These are phyloP conservation scores for Scleromitrula shiraiana DNA, from an alignment of 2,329 filamentous ascomycete genomes.

Conservation along the genomic window DNA sequence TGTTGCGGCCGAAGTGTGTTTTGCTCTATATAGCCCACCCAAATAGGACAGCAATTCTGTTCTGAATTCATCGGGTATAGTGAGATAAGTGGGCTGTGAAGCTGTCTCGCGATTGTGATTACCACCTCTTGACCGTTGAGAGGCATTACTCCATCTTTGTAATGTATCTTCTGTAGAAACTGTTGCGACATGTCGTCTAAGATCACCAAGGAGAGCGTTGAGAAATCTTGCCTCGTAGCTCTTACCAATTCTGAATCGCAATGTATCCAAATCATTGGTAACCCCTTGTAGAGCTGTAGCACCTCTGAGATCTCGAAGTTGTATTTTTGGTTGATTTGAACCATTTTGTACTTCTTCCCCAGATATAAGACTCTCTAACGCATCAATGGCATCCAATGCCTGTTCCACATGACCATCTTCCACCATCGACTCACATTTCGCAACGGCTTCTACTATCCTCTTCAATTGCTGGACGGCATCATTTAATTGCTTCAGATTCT, in stretches of 20 bases:
- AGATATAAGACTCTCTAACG: slow-evolving; percentile 70
- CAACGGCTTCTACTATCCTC: slow-evolving; percentile 67
- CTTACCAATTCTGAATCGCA: slow-evolving; percentile 77
- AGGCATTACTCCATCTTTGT: slow-evolving; percentile 74
- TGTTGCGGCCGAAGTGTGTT: slow-evolving; percentile 74
- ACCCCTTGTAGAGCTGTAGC: slow-evolving; percentile 76
- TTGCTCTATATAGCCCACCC: slow-evolving; percentile 71
- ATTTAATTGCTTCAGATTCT: slow-evolving; percentile 77
- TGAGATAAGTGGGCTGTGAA: slow-evolving; percentile 64
- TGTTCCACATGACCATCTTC: slow-evolving; percentile 76
- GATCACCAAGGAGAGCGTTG: slow-evolving; percentile 66
- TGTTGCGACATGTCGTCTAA: slow-evolving; percentile 69
- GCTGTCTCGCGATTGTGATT: slow-evolving; percentile 56
- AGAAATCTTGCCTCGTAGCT: slow-evolving; percentile 79
- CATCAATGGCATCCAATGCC: slow-evolving; percentile 69
- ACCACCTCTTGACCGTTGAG: slow-evolving; percentile 60
- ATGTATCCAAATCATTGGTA: slow-evolving; percentile 63
- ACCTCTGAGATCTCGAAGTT: slow-evolving; percentile 61
- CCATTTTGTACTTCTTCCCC: slow-evolving; percentile 47
- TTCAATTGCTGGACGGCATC: slow-evolving; percentile 78
- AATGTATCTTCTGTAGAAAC: slow-evolving; percentile 68
- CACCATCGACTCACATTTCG: slow-evolving; percentile 70
- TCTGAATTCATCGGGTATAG: slow-evolving; percentile 62
- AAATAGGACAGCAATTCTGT: slow-evolving; percentile 62
- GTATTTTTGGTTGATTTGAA: slow-evolving; percentile 17